Base-by-base conservation (phyloP, 176 grass and related monocot genomes). In the Carex myosuroides region DNA sequence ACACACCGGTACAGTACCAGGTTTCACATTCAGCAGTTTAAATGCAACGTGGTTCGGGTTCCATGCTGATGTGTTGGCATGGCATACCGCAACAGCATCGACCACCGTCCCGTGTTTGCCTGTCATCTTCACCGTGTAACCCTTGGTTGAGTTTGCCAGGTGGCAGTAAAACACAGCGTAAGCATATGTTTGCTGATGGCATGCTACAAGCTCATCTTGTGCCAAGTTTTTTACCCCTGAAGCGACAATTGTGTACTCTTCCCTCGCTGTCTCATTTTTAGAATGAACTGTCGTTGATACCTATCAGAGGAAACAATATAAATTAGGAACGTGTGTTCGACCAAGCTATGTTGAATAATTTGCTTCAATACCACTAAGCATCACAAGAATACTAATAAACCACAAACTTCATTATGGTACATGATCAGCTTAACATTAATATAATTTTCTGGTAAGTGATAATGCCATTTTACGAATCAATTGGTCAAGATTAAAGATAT, bases 161-260 rank as follows among this genome's bases (percentile, higher is more conserved):
- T 97, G 94, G 88, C 94, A 97, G 86, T 87, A 79, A 87, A 97
- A 97, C 79, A 97, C 90, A 9, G 94, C 91, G 76, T 97, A 97
- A 30, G 91, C 74, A 66, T 97, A 97, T 32, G 79, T 78, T 86
- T 92, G 91, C 37, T 88, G 79, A 87, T 97, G 94, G 91, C 94
- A 97, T 33, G 82, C 88, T n/a, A 97, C 91, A 1, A 90, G 86
- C 66, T 65, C 84, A 33, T 42, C 17, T 13, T 26, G 71, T 8
- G 73, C 44, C 57, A 82, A 14, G 63, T 69, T 82, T 84, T 68
- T 88, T 48, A 94, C 90, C 21, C 39, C 86, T 13, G 68, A 35
- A 30, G 73, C 22, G 53, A 79, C 76, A 50, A 94, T 56, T 20
- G 89, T 84, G 86, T 94, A 98, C 87, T 87, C 84, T 79, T 91